phyloP scores from a whole-genome alignment of 495 filamentous ascomycete genomes.

The Trichocladium uniseriatum region DNA sequence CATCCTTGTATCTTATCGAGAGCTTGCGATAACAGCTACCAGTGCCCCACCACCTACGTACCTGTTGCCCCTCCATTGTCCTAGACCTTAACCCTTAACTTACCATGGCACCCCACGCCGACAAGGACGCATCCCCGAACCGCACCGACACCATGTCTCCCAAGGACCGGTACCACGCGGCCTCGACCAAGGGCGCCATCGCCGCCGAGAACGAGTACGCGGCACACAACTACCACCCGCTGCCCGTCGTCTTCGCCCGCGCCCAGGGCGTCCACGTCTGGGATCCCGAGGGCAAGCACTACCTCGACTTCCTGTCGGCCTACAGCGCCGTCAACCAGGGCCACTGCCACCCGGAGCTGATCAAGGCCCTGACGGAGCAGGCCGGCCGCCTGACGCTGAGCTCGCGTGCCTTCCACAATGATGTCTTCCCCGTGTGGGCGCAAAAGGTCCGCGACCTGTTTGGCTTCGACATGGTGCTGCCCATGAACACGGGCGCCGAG shows the following conservation, averaged over 20 bases:
- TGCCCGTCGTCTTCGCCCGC: conserved; percentile 82
- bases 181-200: conserved; percentile 73
- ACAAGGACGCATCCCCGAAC: conserved; percentile 18
- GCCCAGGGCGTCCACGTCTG: conserved; percentile 81
- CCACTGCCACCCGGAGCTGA: conserved; percentile 93
- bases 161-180: conserved; percentile 60
- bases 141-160: conserved; percentile 24
- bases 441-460: conserved; percentile 79
- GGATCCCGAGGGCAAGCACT: conserved; percentile 95
- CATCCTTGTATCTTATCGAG: too few species aligned
- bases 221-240: conserved; percentile 97
- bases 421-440: conserved; percentile 95
- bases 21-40: too few species aligned
- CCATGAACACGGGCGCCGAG: conserved; percentile 98
- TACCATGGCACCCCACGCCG: conserved; percentile 50
- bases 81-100: conserved; percentile 2
- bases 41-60: not conserved
- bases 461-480: conserved; percentile 97
- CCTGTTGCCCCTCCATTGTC: not conserved
- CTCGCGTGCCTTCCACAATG: conserved; percentile 95
- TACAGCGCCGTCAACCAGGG: conserved; percentile 99
- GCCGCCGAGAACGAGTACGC: conserved; percentile 72
- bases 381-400: conserved; percentile 85
- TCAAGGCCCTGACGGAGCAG: conserved; percentile 83
- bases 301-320: conserved; percentile 95